Base-by-base conservation (phyloP, 2,329 filamentous ascomycete species). In the Beauveria medogensis region DNA sequence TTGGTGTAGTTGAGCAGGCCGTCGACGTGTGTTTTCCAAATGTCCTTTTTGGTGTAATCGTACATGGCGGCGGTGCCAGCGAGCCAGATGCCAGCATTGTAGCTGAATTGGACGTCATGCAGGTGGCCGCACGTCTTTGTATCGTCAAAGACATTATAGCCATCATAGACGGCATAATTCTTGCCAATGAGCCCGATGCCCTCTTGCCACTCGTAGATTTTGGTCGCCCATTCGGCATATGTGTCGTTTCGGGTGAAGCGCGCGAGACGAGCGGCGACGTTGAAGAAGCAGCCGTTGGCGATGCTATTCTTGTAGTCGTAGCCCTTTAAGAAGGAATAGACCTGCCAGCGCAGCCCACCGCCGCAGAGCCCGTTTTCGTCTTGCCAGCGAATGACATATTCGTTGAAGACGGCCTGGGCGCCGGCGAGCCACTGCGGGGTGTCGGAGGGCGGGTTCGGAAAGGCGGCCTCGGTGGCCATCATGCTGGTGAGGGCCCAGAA, bases 301-400 rank as follows among this genome's bases (percentile, higher is more conserved):
- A 88, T 86, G 26, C 82, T 80, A 73, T 88, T 88, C 69, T 88
- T 87, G 76, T 87, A 87, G 72, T 82, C 78, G 74, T 77, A 87
- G 55, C 90, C 90, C 59, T 79, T 82, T 74, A 92, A 91, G 74
- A 87, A 89, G 16, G 83, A 79, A 75, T 88, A 92, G 63, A 95
- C 89, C 75, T 96, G 91, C 92, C 92, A 96, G 64, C 88, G 84
- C 65, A 96, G 74, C 9, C 91, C 91, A 55, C 91, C 91, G 53
- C 75, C 78, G 72, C 91, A 96, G 14, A 60, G 41, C 30, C 50
- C 58, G 55, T 70, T 64, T 0, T 74, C 67, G 2, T 74, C 75
- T 66, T 94, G 86, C 88, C 90, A 93, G 20, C 90, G 83, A n/a
- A 74, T 73, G 2, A 83, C 84, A 68, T 91, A 91, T 55, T 88